A percentile compares a stretch with the other conserved stretches of the same genome.
phyloP scores from a whole-genome alignment of 1,284 basidiomycete species.

The Ustilago nuda region DNA sequence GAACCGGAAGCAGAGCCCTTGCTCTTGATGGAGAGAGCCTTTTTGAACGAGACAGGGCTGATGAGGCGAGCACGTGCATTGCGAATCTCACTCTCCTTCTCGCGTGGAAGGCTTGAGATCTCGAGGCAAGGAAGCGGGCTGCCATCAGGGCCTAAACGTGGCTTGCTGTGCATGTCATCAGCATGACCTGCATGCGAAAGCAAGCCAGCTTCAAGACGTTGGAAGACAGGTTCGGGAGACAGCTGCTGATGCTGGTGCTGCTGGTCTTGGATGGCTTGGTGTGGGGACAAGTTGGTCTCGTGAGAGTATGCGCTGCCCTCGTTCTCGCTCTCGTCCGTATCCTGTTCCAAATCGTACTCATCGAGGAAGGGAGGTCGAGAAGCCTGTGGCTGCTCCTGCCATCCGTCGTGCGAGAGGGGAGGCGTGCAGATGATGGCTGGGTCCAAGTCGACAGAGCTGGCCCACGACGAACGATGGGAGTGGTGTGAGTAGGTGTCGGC shows the following conservation, averaged over 20 bases:
- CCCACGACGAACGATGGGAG: slow-evolving; percentile 41
- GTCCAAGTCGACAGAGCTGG: slow-evolving; percentile 43
- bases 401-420: slow-evolving; percentile 25
- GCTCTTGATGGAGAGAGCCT: slow-evolving; percentile 39
- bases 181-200: slow-evolving; percentile 6
- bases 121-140: slow-evolving; percentile 26
- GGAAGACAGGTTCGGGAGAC: slow-evolving; percentile 32
- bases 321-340: slow-evolving; percentile 44
- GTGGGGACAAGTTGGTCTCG: slow-evolving; percentile 22
- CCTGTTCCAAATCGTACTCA: slow-evolving; percentile 38
- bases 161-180: slow-evolving; percentile 10
- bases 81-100: slow-evolving; percentile 31
- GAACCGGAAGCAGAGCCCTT: slow-evolving; percentile 19
- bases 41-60: slow-evolving; percentile 42
- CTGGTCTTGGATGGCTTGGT: slow-evolving; percentile 4
- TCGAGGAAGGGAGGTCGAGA: slow-evolving; percentile 40
- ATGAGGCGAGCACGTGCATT: slow-evolving; percentile 29
- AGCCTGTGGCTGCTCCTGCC: slow-evolving; percentile 13
- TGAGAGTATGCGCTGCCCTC: slow-evolving; percentile 33
- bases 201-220: slow-evolving; percentile 40
- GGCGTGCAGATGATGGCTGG: slow-evolving; percentile 46
- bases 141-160: slow-evolving; percentile 18
- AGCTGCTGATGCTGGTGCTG: slow-evolving; percentile 8
- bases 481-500: slow-evolving; percentile 37
- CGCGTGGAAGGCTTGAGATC: slow-evolving; percentile 35